Evolutionary conservation across 768 basidiomycete genomes (phyloP).

Genomic region (Lentinula edodes): DNA sequence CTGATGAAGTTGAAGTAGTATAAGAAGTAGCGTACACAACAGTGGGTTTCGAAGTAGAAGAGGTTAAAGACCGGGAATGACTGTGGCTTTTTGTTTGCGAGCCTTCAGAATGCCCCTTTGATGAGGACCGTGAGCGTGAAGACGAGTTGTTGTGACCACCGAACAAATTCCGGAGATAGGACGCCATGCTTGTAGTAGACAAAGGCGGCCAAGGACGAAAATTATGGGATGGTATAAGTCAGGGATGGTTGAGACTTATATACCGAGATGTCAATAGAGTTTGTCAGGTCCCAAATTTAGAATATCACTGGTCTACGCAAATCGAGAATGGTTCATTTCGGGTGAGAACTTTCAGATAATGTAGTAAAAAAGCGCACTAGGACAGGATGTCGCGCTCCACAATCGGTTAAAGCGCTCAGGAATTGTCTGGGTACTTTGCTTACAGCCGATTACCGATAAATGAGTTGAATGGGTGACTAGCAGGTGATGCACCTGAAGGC

Average conservation of each 20-base stretch:
- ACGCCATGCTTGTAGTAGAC: conserved; percentile 32
- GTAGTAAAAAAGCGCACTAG: conserved; percentile 1
- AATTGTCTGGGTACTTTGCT: not conserved
- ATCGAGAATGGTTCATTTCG: not conserved
- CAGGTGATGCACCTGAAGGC: not conserved
- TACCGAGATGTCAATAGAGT: not conserved
- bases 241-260: not conserved
- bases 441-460: not conserved
- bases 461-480: not conserved
- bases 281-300: not conserved
- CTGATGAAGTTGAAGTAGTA: conserved; percentile 27
- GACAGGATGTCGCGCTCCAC: conserved; percentile 4
- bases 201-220: not conserved
- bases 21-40: conserved; percentile 35
- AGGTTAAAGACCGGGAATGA: conserved; percentile 32
- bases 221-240: not conserved
- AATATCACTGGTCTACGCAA: not conserved
- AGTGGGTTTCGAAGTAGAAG: conserved; percentile 26
- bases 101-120: conserved; percentile 15
- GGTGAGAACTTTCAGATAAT: not conserved
- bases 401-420: not conserved
- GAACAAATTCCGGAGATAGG: conserved; percentile 34
- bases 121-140: conserved; percentile 10
- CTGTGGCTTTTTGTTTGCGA: conserved; percentile 33
- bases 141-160: conserved; percentile 2